phyloP scores from a whole-genome alignment of 2,329 filamentous ascomycete genomes.

The Tolypocladium endophyticum region DNA sequence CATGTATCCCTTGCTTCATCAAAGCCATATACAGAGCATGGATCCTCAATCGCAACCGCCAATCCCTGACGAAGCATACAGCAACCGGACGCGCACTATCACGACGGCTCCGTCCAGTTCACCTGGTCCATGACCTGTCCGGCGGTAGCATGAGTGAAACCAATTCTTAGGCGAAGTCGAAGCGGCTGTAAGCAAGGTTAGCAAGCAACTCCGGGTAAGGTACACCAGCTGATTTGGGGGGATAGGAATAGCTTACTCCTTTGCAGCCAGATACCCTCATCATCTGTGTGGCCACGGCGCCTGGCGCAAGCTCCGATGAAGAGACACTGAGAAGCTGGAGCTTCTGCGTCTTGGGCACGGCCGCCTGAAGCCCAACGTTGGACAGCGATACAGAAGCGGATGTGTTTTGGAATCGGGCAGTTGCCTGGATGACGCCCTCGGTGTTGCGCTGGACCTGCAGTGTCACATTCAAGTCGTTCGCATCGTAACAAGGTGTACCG shows the following conservation, averaged over 20 bases:
- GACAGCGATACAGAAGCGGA: constrained; percentile 56
- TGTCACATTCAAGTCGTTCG: constrained; percentile 72
- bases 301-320: constrained; percentile 62
- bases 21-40: not conserved
- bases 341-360: constrained; percentile 93
- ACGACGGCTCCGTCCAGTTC: constrained; percentile 80
- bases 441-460: constrained; percentile 77
- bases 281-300: constrained; percentile 75
- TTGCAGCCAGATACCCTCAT: constrained; percentile 81
- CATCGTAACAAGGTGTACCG: constrained; percentile 68
- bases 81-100: not conserved
- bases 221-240: not conserved
- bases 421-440: constrained; percentile 68
- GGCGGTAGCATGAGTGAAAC: constrained; percentile 60
- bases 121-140: constrained; percentile 80
- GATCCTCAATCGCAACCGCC: not conserved
- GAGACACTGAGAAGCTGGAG: constrained; percentile 87
- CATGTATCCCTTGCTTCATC: not conserved
- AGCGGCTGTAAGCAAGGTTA: constrained; percentile 50
- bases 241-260: constrained; percentile 58
- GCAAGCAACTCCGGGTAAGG: not conserved
- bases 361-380: constrained; percentile 78
- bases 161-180: constrained; percentile 75
- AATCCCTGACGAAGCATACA: not conserved
- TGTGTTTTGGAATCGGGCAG: constrained; percentile 73